Evolutionary conservation across 2,329 filamentous ascomycete genomes (phyloP), one percentile per base, ranked within the genome.

Genomic region (Pezicula rhizophila): DNA sequence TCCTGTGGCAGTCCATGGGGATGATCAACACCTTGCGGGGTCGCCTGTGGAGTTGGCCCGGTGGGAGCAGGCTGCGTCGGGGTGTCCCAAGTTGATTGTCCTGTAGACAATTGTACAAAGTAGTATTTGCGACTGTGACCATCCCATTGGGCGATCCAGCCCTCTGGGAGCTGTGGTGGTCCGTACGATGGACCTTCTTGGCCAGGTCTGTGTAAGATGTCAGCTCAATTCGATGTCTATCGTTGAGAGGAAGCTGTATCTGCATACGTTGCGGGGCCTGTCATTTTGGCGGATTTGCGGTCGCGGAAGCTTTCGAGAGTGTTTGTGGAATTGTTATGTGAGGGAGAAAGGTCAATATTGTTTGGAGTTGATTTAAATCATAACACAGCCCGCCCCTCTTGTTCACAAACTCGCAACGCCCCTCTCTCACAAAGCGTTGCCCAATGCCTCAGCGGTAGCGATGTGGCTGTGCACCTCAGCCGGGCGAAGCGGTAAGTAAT

Each of bases 131-230:
- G 77, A 65, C 74, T 80, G 49, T 73, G 63, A 53, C 75, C 77
- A 62, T 85, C 82, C 82, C 82, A 85, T 68, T 85, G 82, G 50
- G 81, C 80, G 60, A 84, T 85, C 82, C 82, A 85, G 60, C 82
- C 82, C 11, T 78, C 68, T 44, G 82, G 82, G 46, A 85, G 73
- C 42, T 72, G 70, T 42, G 82, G 82, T 55, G 82, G 82, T 15
- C 54, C 63, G 46, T 53, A 63, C 5, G 59, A 60, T 8, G 63
- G 63, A 17, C 63, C 63, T 60, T 66, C 63, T 54, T 65, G 62
- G 33, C 62, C 61, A 34, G 61, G 62, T 50, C 61, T 64, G 42
- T 53, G 11, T 12, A 43, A 5, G 34, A 14, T 45, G 47, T 57
- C 34, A 51, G 52, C 47, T 51, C 47, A 28, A 8, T 14, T 20